Conservation (phyloP, 768 basidiomycete species). For the Kwoniella mangroviensis region DNA sequence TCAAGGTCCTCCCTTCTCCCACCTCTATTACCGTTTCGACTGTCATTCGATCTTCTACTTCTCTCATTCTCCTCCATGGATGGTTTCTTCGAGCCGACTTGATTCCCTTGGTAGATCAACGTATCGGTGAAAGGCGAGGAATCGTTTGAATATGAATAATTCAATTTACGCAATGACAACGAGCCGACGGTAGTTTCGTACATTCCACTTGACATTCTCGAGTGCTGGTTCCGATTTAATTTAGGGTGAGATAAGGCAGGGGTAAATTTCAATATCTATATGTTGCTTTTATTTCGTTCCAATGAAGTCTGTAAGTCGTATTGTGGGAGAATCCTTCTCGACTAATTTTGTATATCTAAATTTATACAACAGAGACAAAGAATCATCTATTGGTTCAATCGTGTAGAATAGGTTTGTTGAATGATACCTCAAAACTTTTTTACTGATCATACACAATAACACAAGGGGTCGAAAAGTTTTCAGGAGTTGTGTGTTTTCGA, state of each 20-base stretch:
- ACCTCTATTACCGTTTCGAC: background rate
- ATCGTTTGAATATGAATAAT: slow-evolving; percentile 13
- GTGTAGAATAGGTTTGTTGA: too few species aligned
- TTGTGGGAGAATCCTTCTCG: too few species aligned
- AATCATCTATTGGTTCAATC: too few species aligned
- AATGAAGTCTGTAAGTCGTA: too few species aligned
- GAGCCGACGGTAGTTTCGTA: slow-evolving; percentile 26
- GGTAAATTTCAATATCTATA: background rate
- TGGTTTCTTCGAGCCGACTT: background rate
- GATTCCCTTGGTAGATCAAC: background rate
- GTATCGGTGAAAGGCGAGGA: slow-evolving; percentile 13
- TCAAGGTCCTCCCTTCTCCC: slow-evolving; percentile 10
- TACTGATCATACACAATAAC: background rate
- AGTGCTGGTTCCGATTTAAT: background rate
- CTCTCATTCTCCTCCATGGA: background rate
- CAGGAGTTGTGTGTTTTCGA: background rate
- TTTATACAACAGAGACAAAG: too few species aligned
- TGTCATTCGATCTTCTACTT: background rate
- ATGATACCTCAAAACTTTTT: too few species aligned
- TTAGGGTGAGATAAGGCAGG: background rate
- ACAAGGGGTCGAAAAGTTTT: background rate
- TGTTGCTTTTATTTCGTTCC: background rate
- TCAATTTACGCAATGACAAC: slow-evolving; percentile 3
- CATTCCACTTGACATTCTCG: slow-evolving; percentile 18
- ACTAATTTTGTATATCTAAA: too few species aligned